Evolutionary conservation across 176 grass and related monocot genomes (phyloP).

Genomic region (Cenchrus fungigraminus): DNA sequence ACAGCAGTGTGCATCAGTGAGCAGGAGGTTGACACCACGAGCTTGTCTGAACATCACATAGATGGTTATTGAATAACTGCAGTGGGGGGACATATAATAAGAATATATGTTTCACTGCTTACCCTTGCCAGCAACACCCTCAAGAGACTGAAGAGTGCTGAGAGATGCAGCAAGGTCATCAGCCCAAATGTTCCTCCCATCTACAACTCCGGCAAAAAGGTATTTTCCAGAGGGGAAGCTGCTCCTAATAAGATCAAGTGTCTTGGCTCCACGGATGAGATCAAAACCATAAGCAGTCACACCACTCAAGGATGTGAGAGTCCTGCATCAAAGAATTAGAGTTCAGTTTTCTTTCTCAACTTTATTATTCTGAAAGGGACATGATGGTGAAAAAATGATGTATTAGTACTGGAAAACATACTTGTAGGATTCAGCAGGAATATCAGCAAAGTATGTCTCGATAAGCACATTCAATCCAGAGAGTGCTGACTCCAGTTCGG

Average conservation of each 20-base stretch:
- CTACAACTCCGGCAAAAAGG: slow-evolving; percentile 92
- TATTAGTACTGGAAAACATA: slow-evolving; percentile 44
- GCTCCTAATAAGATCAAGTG: slow-evolving; percentile 77
- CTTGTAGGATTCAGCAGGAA: slow-evolving; percentile 92
- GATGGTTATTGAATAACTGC: slow-evolving; percentile 29
- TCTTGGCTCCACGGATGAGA: slow-evolving; percentile 83
- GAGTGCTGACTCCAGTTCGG: slow-evolving; percentile 66
- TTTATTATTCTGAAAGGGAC: slow-evolving; percentile 10
- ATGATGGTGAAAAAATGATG: background rate
- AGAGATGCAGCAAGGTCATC: slow-evolving; percentile 89
- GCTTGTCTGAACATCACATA: slow-evolving; percentile 66
- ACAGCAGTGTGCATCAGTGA: slow-evolving; percentile 97
- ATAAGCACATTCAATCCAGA: slow-evolving; percentile 91
- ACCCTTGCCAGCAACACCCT: slow-evolving; percentile 84
- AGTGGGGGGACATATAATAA: slow-evolving; percentile 25
- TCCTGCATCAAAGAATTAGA: slow-evolving; percentile 58
- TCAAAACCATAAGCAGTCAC: slow-evolving; percentile 86
- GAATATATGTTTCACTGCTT: slow-evolving; percentile 23
- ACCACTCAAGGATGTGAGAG: slow-evolving; percentile 68
- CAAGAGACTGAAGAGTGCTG: slow-evolving; percentile 69
- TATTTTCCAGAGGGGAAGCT: slow-evolving; percentile 85
- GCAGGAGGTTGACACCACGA: slow-evolving; percentile 96
- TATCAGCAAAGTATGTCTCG: slow-evolving; percentile 94
- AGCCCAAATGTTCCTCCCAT: slow-evolving; percentile 95
- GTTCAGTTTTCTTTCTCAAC: slow-evolving; percentile 12